Conservation (phyloP, 169 alveolate genomes). For the Cryptosporidium bovis region DNA sequence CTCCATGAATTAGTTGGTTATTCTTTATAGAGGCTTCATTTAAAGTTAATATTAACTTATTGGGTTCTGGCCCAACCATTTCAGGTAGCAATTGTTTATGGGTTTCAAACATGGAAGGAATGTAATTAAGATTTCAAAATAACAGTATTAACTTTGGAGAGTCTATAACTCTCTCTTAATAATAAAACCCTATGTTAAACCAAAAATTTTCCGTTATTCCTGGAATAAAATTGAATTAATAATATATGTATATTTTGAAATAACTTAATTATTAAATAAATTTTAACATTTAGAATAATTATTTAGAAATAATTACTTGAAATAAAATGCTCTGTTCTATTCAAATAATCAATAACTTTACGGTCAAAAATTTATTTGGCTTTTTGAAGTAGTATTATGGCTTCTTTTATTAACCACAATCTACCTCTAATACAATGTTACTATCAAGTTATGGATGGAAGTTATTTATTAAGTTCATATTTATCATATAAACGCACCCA, state of each 20-base stretch:
- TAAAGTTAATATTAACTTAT: neutral
- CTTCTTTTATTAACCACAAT: slow-evolving; percentile 57
- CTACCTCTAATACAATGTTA: slow-evolving; percentile 47
- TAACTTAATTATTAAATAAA: no score
- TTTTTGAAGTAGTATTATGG: slow-evolving; percentile 4
- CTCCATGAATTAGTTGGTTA: slow-evolving; percentile 35
- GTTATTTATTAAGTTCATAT: neutral
- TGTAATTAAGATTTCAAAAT: no score
- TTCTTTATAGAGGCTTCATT: slow-evolving; percentile 21
- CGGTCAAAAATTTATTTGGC: neutral
- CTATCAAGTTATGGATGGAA: neutral
- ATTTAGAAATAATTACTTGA: no score
- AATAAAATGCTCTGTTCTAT: no score
- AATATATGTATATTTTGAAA: no score
- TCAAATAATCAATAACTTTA: neutral
- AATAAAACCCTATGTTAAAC: no score
- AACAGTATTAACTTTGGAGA: no score
- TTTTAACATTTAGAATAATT: no score
- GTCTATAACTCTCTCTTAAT: no score
- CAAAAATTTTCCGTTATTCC: no score
- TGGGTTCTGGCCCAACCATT: slow-evolving; percentile 13
- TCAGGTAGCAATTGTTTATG: neutral
- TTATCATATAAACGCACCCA: slow-evolving; percentile 49
- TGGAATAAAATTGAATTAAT: no score
- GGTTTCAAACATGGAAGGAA: slow-evolving; percentile 29